These are phyloP conservation scores for Paragyromitra xinjiangensis DNA, from an alignment of 495 filamentous ascomycete genomes.

Conservation along the genomic window DNA sequence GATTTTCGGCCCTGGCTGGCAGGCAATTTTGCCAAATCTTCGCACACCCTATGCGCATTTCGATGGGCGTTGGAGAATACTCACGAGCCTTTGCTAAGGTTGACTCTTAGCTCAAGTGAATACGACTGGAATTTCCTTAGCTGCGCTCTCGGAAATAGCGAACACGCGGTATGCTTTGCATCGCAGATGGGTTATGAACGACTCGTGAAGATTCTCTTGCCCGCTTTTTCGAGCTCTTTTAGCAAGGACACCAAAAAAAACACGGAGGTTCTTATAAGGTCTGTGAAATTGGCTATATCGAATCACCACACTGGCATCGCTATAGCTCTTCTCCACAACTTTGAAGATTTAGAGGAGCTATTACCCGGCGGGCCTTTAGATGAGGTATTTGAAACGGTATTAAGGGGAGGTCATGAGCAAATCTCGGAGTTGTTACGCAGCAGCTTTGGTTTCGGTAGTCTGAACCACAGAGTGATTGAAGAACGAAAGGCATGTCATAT, in stretches of 20 bases:
- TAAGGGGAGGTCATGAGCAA: not conserved
- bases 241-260: not conserved
- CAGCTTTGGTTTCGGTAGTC: no score
- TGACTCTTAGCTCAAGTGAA: not conserved
- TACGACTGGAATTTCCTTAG: not conserved
- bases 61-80: constrained; percentile 5
- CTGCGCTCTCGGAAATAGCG: not conserved
- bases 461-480: no score
- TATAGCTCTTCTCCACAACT: not conserved
- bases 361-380: not conserved
- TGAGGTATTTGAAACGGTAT: not conserved
- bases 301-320: not conserved
- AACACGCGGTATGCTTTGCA: not conserved
- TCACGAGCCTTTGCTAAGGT: not conserved
- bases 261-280: not conserved
- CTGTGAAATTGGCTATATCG: not conserved
- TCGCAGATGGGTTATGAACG: not conserved
- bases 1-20: constrained; percentile 15
- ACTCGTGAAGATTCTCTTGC: not conserved
- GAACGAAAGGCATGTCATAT: no score
- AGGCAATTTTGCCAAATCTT: not conserved
- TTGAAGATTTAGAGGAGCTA: not conserved
- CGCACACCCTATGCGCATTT: not conserved
- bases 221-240: not conserved
- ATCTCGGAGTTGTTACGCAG: not conserved